These are phyloP conservation scores for Irpex lacteus DNA, from an alignment of 1,284 basidiomycete genomes.

Conservation along the genomic window DNA sequence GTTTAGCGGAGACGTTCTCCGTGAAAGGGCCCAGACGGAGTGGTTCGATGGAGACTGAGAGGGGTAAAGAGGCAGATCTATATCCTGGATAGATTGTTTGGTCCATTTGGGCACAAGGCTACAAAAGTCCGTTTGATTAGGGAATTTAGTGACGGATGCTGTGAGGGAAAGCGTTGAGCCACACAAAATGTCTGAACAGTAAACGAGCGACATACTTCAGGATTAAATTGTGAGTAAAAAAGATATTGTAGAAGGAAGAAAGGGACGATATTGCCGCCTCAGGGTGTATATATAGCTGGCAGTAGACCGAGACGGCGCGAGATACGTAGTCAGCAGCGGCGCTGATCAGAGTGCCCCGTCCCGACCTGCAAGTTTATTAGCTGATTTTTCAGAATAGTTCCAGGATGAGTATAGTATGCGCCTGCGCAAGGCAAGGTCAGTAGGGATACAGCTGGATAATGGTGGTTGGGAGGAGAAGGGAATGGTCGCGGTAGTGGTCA, in stretches of 20 bases:
- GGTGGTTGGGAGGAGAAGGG: neutral
- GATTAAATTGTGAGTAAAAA: neutral
- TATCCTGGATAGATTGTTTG: neutral
- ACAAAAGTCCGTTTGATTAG: neutral
- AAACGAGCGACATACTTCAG: neutral
- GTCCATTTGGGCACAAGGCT: neutral
- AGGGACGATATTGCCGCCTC: neutral
- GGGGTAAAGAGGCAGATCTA: neutral
- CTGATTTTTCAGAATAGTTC: neutral
- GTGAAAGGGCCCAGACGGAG: neutral
- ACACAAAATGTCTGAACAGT: neutral
- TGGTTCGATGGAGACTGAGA: neutral
- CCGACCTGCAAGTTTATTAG: neutral
- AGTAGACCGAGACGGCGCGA: neutral
- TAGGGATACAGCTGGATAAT: neutral
- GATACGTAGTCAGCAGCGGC: neutral
- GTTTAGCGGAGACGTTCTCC: neutral
- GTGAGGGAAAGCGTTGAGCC: neutral
- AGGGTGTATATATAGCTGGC: neutral
- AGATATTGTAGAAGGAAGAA: neutral
- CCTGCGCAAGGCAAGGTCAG: slow-evolving; percentile 2
- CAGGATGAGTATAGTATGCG: neutral
- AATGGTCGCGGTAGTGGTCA: neutral
- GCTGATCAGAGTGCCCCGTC: neutral
- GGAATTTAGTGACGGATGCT: neutral